Conservation (phyloP, 768 basidiomycete species). For the Hygrophorus pudorinus region DNA sequence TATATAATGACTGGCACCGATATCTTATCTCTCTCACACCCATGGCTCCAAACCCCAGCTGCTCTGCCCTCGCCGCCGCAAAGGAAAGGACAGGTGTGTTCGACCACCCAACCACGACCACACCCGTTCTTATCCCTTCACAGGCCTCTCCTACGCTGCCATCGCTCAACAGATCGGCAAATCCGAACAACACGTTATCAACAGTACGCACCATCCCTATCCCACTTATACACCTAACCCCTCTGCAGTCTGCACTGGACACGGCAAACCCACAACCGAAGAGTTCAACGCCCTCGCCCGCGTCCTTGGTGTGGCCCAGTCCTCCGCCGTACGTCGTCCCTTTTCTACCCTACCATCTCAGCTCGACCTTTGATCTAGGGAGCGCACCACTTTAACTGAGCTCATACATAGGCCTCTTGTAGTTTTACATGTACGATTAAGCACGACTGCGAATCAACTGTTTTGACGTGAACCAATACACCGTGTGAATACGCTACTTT, state of each 20-base stretch:
- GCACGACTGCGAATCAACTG: too few relatives aligned
- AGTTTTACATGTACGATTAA: too few relatives aligned
- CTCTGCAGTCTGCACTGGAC: neutral
- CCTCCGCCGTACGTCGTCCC: conserved; percentile 17
- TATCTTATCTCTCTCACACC: neutral
- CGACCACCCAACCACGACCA: neutral
- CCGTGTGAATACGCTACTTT: conserved; percentile 37
- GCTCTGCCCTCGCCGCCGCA: conserved; percentile 43
- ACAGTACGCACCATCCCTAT: conserved; percentile 31
- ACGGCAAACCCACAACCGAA: conserved; percentile 23
- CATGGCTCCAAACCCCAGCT: conserved; percentile 46
- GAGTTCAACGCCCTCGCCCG: conserved; percentile 43
- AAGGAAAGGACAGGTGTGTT: too few relatives aligned
- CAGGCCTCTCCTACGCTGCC: conserved; percentile 37
- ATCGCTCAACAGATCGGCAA: conserved; percentile 38
- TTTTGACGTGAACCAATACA: neutral
- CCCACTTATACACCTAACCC: neutral
- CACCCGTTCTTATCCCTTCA: neutral
- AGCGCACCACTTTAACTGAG: too few relatives aligned
- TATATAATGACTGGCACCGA: too few relatives aligned
- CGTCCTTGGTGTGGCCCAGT: conserved; percentile 33
- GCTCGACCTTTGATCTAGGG: too few relatives aligned
- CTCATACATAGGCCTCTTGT: too few relatives aligned
- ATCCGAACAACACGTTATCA: conserved; percentile 37
- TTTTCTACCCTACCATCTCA: neutral